Evolutionary conservation across 2,329 filamentous ascomycete genomes (phyloP).

Genomic region (Colletotrichum liaoningense): DNA sequence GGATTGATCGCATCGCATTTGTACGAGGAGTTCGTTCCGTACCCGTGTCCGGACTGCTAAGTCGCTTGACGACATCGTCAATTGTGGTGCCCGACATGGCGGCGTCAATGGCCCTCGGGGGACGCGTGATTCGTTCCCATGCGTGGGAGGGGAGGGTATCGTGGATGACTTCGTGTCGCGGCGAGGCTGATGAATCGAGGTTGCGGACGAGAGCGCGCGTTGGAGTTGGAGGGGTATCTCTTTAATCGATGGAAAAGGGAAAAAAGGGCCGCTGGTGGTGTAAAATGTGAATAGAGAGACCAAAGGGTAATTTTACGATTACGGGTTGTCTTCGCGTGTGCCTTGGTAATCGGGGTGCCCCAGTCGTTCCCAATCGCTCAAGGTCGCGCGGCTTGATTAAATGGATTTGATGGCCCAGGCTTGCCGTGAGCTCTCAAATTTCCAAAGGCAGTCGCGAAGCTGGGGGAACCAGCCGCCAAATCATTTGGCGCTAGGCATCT

Average conservation of each 20-base stretch:
- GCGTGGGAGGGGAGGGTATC: slow-evolving; percentile 40
- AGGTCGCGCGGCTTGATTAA: slow-evolving; percentile 28
- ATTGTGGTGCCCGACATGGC: slow-evolving; percentile 71
- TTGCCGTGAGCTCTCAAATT: slow-evolving; percentile 50
- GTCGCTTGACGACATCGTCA: slow-evolving; percentile 72
- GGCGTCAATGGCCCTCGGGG: slow-evolving; percentile 58
- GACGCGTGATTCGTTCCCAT: slow-evolving; percentile 50
- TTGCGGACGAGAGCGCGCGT: slow-evolving; percentile 13
- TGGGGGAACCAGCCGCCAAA: slow-evolving; percentile 54
- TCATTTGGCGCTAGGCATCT: slow-evolving; percentile 53
- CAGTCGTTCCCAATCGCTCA: slow-evolving; percentile 5
- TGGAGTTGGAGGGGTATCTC: slow-evolving; percentile 29
- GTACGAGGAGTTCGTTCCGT: slow-evolving; percentile 40
- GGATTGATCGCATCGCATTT: slow-evolving; percentile 1
- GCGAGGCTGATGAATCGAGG: slow-evolving; percentile 25
- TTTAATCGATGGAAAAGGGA: not conserved
- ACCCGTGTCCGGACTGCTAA: slow-evolving; percentile 68
- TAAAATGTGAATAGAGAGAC: not conserved
- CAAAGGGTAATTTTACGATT: not conserved
- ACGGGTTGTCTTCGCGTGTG: slow-evolving; percentile 1
- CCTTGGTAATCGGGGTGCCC: not conserved
- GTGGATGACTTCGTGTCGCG: slow-evolving; percentile 34
- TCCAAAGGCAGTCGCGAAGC: slow-evolving; percentile 48
- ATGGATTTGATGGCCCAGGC: slow-evolving; percentile 26
- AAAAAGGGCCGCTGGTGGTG: slow-evolving; percentile 7